phyloP scores from a whole-genome alignment of 208 protist genomes.

The Strigomonas galati region DNA sequence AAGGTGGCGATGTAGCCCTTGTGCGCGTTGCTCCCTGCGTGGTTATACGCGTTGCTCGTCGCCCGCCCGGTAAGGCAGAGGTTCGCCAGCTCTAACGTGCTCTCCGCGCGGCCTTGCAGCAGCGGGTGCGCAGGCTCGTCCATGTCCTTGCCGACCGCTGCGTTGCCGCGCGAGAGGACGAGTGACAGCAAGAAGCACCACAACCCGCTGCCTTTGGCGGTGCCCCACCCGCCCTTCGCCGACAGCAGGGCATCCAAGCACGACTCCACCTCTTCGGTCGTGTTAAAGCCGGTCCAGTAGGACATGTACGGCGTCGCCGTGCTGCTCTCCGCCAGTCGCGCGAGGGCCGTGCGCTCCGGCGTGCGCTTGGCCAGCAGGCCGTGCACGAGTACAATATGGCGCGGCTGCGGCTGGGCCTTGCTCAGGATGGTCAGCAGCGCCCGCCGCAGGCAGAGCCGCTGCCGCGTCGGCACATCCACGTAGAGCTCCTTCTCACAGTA shows the following conservation, averaged over 20 bases:
- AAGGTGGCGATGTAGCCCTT: conserved; percentile 28
- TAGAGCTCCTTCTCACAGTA: conserved; percentile 66
- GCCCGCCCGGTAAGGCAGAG: conserved; percentile 40
- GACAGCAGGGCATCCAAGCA: conserved; percentile 26
- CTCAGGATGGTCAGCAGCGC: conserved; percentile 52
- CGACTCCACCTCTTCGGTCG: conserved; percentile 38
- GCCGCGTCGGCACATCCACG: conserved; percentile 40
- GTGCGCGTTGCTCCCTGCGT: conserved; percentile 19
- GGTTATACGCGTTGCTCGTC: conserved; percentile 32
- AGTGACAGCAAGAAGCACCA: conserved; percentile 70
- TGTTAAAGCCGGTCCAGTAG: conserved; percentile 36
- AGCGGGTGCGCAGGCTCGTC: conserved; percentile 7
- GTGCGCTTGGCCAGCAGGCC: conserved; percentile 15
- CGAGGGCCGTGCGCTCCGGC: conserved; percentile 4
- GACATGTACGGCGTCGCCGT: conserved; percentile 10
- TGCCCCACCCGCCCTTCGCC: conserved; percentile 42
- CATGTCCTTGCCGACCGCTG: conserved; percentile 34
- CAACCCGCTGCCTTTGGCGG: conserved; percentile 54
- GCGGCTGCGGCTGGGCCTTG: conserved; percentile 51
- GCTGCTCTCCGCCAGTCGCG: neutral
- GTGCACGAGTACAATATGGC: conserved; percentile 59
- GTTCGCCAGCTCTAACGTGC: conserved; percentile 51
- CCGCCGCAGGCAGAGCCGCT: conserved; percentile 42
- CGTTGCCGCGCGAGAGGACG: conserved; percentile 57
- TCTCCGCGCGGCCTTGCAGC: conserved; percentile 27